Evolutionary conservation across 1,139 yeast species (phyloP), one percentile per base, ranked within the genome.

Genomic region (Lodderomyces parapsilosis): DNA sequence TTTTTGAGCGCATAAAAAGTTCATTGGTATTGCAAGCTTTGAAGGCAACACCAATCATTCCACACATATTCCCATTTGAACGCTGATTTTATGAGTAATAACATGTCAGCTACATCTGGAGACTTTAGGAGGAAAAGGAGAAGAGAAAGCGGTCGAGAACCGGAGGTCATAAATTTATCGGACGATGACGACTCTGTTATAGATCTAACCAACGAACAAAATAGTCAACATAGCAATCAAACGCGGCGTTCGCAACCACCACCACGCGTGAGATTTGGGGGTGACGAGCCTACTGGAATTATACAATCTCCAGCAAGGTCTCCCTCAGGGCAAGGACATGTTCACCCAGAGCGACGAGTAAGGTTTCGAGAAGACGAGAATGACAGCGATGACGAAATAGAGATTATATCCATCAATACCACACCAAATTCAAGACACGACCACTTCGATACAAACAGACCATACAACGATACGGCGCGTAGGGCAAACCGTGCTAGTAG

Each of bases 331-430:
- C 27, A 10, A 24, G 27, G 43, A 47, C 4, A 8, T 9, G 11
- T 9, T 9, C 27, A 10, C 6, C 14, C 14, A 11, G 22, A 9
- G 6, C 10, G 7, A 32, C 35, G n/a, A n/a, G 23, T 6, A 14
- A 32, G 23, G 23, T 18, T 17, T 32, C 20, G 10, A 17, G 14
- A 11, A 15, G 41, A 41, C 6, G 41, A 39, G 2, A 49, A 46
- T 36, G 45, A 47, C 23, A 49, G 43, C 6, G 54, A 48, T 11
- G 58, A 54, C 24, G 57, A 52, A 7, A 43, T 57, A 4, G 50
- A 57, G 43, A 51, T 57, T 8, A 36, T 52, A 11, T 44, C 39
- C 18, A 38, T 47, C 3, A 47, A 47, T 24, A 42, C 42, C 2
- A 36, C 32, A 46, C 51, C 10, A 34, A 46, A 10, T 48, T 51